Conservation (phyloP, 2,329 filamentous ascomycete species). For the Colletotrichum australisinense region DNA sequence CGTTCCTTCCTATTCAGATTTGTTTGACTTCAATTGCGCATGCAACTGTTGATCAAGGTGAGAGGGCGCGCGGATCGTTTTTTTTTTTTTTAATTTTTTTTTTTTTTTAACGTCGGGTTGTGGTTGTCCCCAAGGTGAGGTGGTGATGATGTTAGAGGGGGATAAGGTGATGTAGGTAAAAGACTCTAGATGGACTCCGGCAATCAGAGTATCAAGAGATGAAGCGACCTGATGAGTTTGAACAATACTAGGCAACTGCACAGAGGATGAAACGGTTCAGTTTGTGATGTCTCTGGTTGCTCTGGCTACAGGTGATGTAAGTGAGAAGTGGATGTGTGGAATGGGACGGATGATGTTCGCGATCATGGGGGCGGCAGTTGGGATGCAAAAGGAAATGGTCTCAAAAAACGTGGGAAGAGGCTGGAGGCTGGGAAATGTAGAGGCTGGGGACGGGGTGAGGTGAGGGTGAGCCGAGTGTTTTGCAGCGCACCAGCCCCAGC, state of each 20-base stretch:
- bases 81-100: conserved; percentile 8
- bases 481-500: conserved; percentile 33
- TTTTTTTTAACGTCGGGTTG: neutral
- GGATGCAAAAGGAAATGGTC: conserved; percentile 31
- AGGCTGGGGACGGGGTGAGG: conserved; percentile 25
- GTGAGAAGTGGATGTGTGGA: conserved; percentile 35
- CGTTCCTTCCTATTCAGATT: conserved; percentile 18
- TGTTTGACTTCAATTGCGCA: neutral
- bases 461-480: conserved; percentile 6
- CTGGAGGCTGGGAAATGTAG: conserved; percentile 33
- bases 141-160: neutral
- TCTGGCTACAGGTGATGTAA: conserved; percentile 34
- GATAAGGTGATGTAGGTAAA: neutral
- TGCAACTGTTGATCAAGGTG: neutral
- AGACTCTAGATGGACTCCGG: conserved; percentile 10
- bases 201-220: conserved; percentile 11
- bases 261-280: neutral
- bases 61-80: neutral
- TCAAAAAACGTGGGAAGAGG: conserved; percentile 30
- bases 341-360: conserved; percentile 32
- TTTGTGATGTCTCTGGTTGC: conserved; percentile 30
- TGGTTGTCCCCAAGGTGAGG: neutral
- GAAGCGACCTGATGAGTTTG: neutral
- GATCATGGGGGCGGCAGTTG: conserved; percentile 32
- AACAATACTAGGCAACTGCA: conserved; percentile 12